Conservation (phyloP, 768 basidiomycete species). For the Porphyrellus cyaneotinctus region DNA sequence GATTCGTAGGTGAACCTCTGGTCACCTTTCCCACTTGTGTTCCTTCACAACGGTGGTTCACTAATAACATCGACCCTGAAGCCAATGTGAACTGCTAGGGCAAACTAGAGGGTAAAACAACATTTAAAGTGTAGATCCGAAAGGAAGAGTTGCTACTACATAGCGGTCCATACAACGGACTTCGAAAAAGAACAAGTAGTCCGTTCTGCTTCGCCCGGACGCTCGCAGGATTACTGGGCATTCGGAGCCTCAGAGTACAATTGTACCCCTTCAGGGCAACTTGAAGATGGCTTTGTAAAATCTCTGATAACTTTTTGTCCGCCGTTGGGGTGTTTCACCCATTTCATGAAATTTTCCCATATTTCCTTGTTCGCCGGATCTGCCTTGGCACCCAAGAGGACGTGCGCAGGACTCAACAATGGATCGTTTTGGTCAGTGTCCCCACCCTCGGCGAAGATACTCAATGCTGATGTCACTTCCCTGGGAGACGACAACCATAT, state of each 20-base stretch:
- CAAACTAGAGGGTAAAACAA: too few relatives aligned
- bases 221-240: background rate
- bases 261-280: slow-evolving; percentile 18
- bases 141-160: too few relatives aligned
- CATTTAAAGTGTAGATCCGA: too few relatives aligned
- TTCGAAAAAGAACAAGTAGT: too few relatives aligned
- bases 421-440: slow-evolving; percentile 37
- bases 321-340: slow-evolving; percentile 38
- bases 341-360: slow-evolving; percentile 40
- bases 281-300: slow-evolving; percentile 34
- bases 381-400: slow-evolving; percentile 35
- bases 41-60: too few relatives aligned
- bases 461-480: slow-evolving; percentile 30
- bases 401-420: slow-evolving; percentile 47
- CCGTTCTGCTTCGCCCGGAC: too few relatives aligned
- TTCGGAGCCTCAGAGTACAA: slow-evolving; percentile 25
- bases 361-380: slow-evolving; percentile 25
- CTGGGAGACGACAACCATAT: slow-evolving; percentile 43
- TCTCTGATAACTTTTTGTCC: slow-evolving; percentile 41
- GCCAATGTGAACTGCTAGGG: too few relatives aligned
- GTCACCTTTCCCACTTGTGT: too few relatives aligned
- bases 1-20: too few relatives aligned
- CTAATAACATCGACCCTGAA: too few relatives aligned
- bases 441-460: slow-evolving; percentile 39
- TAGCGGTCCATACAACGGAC: too few relatives aligned